Evolutionary conservation across 2,329 filamentous ascomycete genomes (phyloP), one percentile per base, ranked within the genome.

Genomic region (Trichoderma sp.): DNA sequence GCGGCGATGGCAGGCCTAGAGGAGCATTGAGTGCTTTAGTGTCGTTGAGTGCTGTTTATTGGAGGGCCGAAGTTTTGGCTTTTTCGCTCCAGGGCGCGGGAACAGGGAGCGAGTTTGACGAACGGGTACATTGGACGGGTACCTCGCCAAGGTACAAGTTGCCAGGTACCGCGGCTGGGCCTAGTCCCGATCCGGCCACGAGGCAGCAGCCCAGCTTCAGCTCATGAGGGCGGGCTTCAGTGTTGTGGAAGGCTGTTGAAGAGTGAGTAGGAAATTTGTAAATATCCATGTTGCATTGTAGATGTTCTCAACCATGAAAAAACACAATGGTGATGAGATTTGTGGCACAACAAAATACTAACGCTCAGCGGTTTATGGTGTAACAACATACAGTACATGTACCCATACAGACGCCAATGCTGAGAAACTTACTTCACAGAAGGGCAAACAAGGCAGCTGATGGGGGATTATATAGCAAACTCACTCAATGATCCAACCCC

Each of bases 131-230:
- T 58, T 58, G 55, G 30, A 16, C 55, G 32, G 51, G 66, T 68
- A 68, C 66, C 56, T 68, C 7, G 65, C 37, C 10, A 58, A 26
- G 46, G 55, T 66, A 69, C 68, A 34, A 26, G 32, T 34, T n/a
- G 28, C 60, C 52, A 54, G 39, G 68, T 66, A 69, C 68, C 60
- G 60, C 51, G 67, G 59, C 59, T 59, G 68, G 54, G 69, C 65
- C 71, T 70, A 71, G 75, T 71, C 77, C 75, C 72, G 72, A 75
- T 75, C 70, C 67, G 59, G 66, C 21, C 60, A 49, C 75, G 72
- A 78, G 77, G 77, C 77, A 74, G 74, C 73, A 77, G 14, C 24
- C 51, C 28, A 32, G 61, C 61, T 65, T 13, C 26, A 26, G 61
- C 49, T 56, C 16, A 11, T 14, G n/a, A 30, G 32, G 49, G 3